Conservation (phyloP, 306 rosid species). For the Biancaea sappan region DNA sequence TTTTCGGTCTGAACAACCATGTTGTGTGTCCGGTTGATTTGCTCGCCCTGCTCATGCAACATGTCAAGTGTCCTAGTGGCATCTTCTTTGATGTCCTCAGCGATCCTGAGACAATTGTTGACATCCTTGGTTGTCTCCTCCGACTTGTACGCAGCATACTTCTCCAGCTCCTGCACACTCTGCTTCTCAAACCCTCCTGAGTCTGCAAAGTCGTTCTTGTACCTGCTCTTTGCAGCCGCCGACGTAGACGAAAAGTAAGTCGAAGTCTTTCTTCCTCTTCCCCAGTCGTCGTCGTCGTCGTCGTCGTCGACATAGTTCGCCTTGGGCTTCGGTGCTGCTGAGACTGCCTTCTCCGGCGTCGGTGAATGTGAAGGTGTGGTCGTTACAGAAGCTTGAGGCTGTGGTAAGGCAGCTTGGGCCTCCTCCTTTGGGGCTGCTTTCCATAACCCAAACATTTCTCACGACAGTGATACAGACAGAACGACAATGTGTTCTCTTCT, state of each 20-base stretch:
- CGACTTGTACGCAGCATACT: conserved; percentile 69
- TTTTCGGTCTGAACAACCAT: conserved; percentile 80
- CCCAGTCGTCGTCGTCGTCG: not conserved
- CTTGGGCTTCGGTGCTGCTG: conserved; percentile 44
- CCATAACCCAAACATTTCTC: conserved; percentile 68
- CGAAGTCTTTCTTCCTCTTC: conserved; percentile 48
- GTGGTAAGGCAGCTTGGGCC: conserved; percentile 31
- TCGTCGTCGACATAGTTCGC: conserved; percentile 52
- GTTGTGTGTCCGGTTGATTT: conserved; percentile 80
- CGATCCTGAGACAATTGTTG: conserved; percentile 76
- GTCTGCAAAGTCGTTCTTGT: conserved; percentile 51
- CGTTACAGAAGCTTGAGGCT: too few species aligned
- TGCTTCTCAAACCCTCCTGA: conserved; percentile 78
- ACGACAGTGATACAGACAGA: not conserved
- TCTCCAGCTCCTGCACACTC: conserved; percentile 77
- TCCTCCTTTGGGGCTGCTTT: conserved; percentile 52
- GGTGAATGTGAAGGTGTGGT: too few species aligned
- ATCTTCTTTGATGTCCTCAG: conserved; percentile 77
- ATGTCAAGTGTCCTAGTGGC: conserved; percentile 84
- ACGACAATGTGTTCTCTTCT: not conserved
- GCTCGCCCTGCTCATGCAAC: conserved; percentile 95
- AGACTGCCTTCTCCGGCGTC: too few species aligned
- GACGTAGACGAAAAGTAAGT: conserved; percentile 38
- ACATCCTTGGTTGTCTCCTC: conserved; percentile 81
- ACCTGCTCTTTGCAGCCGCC: conserved; percentile 41